A percentile compares a stretch with the other conserved stretches of the same genome.
phyloP scores from a whole-genome alignment of 345 rosid genomes.

The Capsella bursapastoris region DNA sequence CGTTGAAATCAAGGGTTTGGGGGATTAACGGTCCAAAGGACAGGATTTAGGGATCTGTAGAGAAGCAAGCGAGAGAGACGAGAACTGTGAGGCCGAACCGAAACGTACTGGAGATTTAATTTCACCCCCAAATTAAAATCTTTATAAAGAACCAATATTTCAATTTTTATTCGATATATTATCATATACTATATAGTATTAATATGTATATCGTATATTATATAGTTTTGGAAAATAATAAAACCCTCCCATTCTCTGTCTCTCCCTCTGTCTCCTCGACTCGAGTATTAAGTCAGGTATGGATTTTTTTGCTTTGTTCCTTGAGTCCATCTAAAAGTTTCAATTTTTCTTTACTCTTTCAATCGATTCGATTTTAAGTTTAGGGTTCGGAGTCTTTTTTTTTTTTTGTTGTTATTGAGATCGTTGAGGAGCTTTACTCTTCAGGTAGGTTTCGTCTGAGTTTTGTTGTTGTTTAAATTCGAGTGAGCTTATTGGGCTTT shows the following conservation, averaged over 20 bases:
- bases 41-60: slow-evolving; percentile 40
- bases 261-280: neutral
- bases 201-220: neutral
- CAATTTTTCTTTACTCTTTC: neutral
- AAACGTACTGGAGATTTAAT: slow-evolving; percentile 16
- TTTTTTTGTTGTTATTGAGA: no score
- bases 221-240: slow-evolving; percentile 12
- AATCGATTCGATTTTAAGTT: slow-evolving; percentile 16
- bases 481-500: neutral
- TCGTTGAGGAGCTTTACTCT: slow-evolving; percentile 2
- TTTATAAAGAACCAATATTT: slow-evolving; percentile 13
- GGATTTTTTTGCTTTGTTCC: slow-evolving; percentile 18
- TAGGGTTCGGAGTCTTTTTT: slow-evolving; percentile 9
- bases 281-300: slow-evolving; percentile 34
- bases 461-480: neutral
- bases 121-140: neutral
- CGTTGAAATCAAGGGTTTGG: slow-evolving; percentile 22
- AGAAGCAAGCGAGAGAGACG: slow-evolving; percentile 11
- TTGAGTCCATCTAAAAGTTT: slow-evolving; percentile 16
- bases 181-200: neutral
- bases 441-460: neutral
- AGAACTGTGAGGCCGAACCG: slow-evolving; percentile 34
- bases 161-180: neutral
- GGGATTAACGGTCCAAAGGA: slow-evolving; percentile 34
- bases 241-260: neutral